These are phyloP conservation scores for Isoetes taiwanensis DNA, from an alignment of 75 land plant species.

Conservation along the genomic window DNA sequence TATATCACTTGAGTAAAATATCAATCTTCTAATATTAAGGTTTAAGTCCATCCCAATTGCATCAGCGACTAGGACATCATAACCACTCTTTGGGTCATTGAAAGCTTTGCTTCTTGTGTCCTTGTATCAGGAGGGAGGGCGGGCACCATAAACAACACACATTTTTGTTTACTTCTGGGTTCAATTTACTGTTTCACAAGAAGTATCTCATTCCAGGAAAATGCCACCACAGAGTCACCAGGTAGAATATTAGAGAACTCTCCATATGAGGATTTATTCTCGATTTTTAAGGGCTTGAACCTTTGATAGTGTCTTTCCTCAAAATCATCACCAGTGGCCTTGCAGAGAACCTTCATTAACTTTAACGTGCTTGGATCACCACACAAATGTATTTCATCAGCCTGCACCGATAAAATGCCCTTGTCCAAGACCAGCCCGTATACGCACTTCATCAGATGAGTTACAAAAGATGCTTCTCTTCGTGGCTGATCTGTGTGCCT, in stretches of 20 bases:
- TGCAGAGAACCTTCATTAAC: constrained; percentile 51
- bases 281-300: constrained; percentile 82
- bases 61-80: constrained; percentile 93
- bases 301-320: constrained; percentile 55
- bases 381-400: constrained; percentile 93
- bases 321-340: constrained; percentile 75
- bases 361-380: constrained; percentile 87
- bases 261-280: constrained; percentile 63
- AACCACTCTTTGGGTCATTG: constrained; percentile 73
- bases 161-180: constrained; percentile 61
- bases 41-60: constrained; percentile 98
- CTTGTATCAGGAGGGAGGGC: constrained; percentile 94
- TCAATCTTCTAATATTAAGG: constrained; percentile 76
- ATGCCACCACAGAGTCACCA: constrained; percentile 93
- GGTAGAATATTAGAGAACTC: constrained; percentile 49
- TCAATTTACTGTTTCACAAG: constrained; percentile 84
- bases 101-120: constrained; percentile 82
- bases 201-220: constrained; percentile 87
- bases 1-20: constrained; percentile 54
- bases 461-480: too few relatives aligned
- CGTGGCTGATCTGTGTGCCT: constrained; percentile 95
- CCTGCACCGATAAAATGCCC: constrained; percentile 85
- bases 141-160: constrained; percentile 99
- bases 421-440: constrained; percentile 90
- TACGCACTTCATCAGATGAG: constrained; percentile 72